Conservation (phyloP, 495 filamentous ascomycete genomes). For the Jackrogersella multiformis region DNA sequence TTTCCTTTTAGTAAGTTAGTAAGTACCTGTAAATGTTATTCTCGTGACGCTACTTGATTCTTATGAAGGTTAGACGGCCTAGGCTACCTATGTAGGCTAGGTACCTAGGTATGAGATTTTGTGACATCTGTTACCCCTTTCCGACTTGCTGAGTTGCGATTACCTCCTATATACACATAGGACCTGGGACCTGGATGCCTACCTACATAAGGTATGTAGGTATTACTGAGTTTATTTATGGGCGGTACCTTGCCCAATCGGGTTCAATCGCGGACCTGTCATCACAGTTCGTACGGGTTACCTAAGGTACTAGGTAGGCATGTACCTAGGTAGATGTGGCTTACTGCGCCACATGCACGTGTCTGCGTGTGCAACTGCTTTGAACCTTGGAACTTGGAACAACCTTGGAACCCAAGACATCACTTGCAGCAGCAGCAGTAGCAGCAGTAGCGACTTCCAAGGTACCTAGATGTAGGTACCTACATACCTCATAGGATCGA, state of each 20-base stretch:
- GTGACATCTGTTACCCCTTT: too few relatives aligned
- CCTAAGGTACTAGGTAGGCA: not conserved
- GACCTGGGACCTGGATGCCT: too few relatives aligned
- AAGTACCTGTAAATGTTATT: too few relatives aligned
- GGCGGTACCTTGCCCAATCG: not conserved
- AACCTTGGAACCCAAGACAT: not conserved
- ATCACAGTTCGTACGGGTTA: not conserved
- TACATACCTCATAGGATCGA: not conserved
- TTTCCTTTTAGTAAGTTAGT: too few relatives aligned
- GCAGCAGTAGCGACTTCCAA: not conserved
- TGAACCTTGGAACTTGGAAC: not conserved
- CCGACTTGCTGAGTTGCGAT: too few relatives aligned
- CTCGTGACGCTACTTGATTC: too few relatives aligned
- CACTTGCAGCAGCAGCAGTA: conserved; percentile 1
- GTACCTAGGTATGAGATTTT: too few relatives aligned
- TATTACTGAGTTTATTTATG: not conserved
- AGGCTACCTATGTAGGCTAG: too few relatives aligned
- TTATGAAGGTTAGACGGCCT: too few relatives aligned
- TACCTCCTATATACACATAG: too few relatives aligned
- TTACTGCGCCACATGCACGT: conserved; percentile 10
- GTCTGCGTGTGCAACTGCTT: not conserved
- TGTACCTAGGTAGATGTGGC: not conserved
- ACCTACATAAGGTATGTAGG: too few relatives aligned
- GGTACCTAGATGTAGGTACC: not conserved
- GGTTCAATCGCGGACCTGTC: not conserved